Evolutionary conservation across 345 rosid genomes (phyloP), one percentile per base, ranked within the genome.

Genomic region (Carallia pectinifolia): DNA sequence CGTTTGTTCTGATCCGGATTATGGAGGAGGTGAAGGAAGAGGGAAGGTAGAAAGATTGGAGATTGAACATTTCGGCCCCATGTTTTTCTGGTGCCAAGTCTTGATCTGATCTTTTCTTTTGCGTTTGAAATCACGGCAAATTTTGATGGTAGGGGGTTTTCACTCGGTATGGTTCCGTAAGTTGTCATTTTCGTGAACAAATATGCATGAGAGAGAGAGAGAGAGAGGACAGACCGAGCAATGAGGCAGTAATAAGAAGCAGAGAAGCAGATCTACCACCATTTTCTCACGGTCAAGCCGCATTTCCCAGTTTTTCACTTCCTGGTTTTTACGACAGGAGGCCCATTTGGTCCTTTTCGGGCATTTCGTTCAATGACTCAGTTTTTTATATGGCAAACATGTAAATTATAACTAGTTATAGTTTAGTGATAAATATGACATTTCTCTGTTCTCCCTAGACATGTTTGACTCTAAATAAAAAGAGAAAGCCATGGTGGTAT

Each of bases 41-140:
- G 12, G 91, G 96, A 55, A 82, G 66, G 66, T 53, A 71, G 65
- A 84, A 61, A 54, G 88, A 58, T 15, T 77, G 74, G 62, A 63
- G 67, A 6, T 66, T 82, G 61, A 85, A 39, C 82, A 90, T 79
- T 61, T 88, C 87, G 59, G 59, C 60, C 67, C 97, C 90, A 89
- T 80, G 89, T 83, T 53, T 80, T 83, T 66, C 70, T 79, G 12
- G 77, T 60, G 64, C 81, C 81, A 8, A 85, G 80, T 63, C 82
- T 71, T 4, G 77, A 68, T 53, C 34, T 71, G 66, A 87, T 80
- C 68, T 55, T 79, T 12, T 81, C 91, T 79, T 71, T 79, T 27
- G 87, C 81, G 7, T 69, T 77, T 63, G 79, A 64, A 3, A 81
- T 48, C 64, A 67, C 56, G 39, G 59, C 66, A 12, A 27, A 60